Evolutionary conservation across 139 green algal genomes (phyloP).

Genomic region (Chlorella vulgaris): DNA sequence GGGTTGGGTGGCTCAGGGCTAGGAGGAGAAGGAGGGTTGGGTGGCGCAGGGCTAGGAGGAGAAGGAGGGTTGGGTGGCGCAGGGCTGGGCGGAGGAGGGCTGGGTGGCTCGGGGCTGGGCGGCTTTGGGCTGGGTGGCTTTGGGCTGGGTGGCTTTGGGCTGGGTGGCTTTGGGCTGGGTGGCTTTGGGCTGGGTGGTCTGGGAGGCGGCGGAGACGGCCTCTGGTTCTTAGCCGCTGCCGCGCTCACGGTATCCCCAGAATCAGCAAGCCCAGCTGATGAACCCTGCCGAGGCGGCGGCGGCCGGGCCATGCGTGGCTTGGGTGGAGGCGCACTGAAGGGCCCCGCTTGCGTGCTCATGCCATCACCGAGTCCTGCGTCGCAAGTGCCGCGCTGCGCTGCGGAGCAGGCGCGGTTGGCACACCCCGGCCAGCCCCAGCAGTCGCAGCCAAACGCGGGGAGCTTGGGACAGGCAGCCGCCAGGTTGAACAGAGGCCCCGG

Average conservation of each 20-base stretch:
- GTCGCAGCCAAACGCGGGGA: constrained; percentile 1
- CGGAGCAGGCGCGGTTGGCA: neutral
- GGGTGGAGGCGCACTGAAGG: neutral
- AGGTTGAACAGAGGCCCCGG: neutral
- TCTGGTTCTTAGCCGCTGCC: too few species aligned
- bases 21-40: neutral
- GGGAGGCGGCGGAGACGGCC: neutral
- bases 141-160: too few species aligned
- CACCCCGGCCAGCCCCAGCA: constrained; percentile 7
- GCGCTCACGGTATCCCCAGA: too few species aligned
- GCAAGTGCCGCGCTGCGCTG: neutral
- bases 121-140: too few species aligned
- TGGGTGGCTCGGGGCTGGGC: too few species aligned
- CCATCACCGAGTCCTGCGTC: neutral
- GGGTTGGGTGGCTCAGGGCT: too few species aligned
- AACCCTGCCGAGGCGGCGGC: neutral
- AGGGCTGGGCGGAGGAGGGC: too few species aligned
- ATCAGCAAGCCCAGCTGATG: too few species aligned
- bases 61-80: too few species aligned
- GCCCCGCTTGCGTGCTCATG: neutral
- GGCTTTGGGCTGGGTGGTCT: too few species aligned
- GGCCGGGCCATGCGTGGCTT: neutral
- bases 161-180: too few species aligned
- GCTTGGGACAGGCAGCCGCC: neutral
- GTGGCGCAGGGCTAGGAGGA: neutral